Evolutionary conservation across 441 rosid genomes (phyloP), one percentile per base, ranked within the genome.

Genomic region (Gossypium schwendimanii): DNA sequence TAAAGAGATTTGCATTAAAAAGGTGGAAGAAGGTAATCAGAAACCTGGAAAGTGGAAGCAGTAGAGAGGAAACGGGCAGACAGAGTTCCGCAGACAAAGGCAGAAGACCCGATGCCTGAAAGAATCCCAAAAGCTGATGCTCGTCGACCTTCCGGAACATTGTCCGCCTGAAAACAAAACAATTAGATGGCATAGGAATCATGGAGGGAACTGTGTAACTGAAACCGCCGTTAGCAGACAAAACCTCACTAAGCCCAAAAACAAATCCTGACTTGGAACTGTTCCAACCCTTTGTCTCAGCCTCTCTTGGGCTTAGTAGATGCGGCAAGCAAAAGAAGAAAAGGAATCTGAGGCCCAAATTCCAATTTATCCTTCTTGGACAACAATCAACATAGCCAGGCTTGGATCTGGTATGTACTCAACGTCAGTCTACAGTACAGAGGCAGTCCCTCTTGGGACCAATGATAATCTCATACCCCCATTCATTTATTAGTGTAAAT

Each of bases 11-110:
- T 23, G 8, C 6, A 45, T 9, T 1, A 2, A 0, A 20, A 26
- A 62, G 69, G 33, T 57, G 63, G 75, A 7, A 53, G 33, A 28
- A 28, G 33, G 6, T 4, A 3, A 33, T 12, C 23, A 15, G 41
- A 23, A 2, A 93, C 97, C 91, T 84, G 93, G 75, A 93, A 93
- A 55, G 89, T 90, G 69, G 86, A 71, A 3, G 93, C 54, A 15
- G 88, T 87, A 67, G 98, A 84, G 77, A 93, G 88, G 78, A 93
- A 91, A 11, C 98, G 97, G 71, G 98, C 74, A 15, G 91, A 87
- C 3, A 91, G 78, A 70, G 80, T 93, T 69, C 91, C 98, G 28
- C 92, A 91, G 3, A 93, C 96, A 45, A 90, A 93, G 11, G 98
- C 89, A n/a, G 88, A 82, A 1, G 97, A 89, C 54, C 84, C 88